Evolutionary conservation across 1,284 basidiomycete genomes (phyloP).

Genomic region (Coniophora puteana): DNA sequence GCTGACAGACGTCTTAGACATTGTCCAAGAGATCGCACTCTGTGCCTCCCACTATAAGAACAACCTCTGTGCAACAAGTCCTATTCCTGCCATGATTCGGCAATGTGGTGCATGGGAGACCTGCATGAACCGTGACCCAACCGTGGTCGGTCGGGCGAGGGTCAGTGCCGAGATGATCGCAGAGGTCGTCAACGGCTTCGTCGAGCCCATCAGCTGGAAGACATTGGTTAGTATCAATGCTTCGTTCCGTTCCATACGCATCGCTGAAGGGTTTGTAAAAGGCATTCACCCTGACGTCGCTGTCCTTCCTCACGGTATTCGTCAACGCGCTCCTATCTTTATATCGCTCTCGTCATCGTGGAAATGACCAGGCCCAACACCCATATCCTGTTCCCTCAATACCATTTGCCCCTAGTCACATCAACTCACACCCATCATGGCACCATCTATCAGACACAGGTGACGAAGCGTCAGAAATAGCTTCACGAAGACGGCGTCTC

Average conservation of each 20-base stretch:
- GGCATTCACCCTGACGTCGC: constrained; percentile 77
- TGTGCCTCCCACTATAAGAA: constrained; percentile 78
- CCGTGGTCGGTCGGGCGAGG: constrained; percentile 82
- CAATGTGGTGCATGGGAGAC: constrained; percentile 88
- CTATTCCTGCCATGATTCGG: constrained; percentile 81
- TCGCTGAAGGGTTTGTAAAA: constrained; percentile 25
- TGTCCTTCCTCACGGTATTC: constrained; percentile 78
- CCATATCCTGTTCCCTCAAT: constrained; percentile 42
- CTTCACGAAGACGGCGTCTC: constrained; percentile 56
- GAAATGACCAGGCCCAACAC: constrained; percentile 34
- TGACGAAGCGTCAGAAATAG: constrained; percentile 42
- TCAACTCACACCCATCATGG: constrained; percentile 47
- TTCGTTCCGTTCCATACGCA: neutral
- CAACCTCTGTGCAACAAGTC: constrained; percentile 76
- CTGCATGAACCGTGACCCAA: constrained; percentile 96
- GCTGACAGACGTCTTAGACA: constrained; percentile 46
- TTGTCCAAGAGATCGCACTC: constrained; percentile 85
- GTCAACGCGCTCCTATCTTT: constrained; percentile 79
- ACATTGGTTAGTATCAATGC: constrained; percentile 64
- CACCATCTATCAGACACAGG: constrained; percentile 29
- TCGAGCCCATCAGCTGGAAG: constrained; percentile 97
- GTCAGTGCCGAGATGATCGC: constrained; percentile 94
- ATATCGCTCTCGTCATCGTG: constrained; percentile 64
- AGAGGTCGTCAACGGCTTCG: constrained; percentile 94
- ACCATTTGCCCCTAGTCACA: constrained; percentile 45